phyloP scores from a whole-genome alignment of 108 stramenopile species.

The Pseudonitzschia multiseries region DNA sequence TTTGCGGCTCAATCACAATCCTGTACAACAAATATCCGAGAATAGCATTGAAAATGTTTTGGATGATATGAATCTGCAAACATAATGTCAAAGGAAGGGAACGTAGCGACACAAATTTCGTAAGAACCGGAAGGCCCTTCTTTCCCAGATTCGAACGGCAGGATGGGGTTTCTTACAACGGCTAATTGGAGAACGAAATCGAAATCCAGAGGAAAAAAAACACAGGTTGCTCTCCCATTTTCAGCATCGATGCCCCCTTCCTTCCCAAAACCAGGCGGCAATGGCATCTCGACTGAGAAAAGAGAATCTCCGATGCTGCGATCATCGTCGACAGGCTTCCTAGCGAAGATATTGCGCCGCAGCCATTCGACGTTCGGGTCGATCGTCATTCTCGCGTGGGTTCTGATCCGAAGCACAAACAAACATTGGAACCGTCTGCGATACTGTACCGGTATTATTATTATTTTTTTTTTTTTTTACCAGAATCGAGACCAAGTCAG shows the following conservation, averaged over 20 bases:
- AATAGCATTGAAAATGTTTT: slow-evolving; percentile 13
- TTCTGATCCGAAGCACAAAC: too few species aligned
- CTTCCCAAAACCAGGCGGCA: background rate
- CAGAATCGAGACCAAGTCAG: too few species aligned
- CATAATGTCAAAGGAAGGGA: background rate
- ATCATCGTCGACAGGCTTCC: background rate
- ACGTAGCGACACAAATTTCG: background rate
- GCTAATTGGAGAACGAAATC: background rate
- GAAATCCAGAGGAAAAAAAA: background rate
- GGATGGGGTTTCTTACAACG: background rate
- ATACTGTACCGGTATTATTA: too few species aligned
- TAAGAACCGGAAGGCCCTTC: background rate
- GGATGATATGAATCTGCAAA: background rate
- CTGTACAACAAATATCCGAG: background rate
- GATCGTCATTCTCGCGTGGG: background rate
- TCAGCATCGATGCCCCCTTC: background rate
- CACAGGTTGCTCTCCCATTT: background rate
- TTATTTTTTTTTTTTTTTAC: too few species aligned
- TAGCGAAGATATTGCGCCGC: background rate
- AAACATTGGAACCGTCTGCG: too few species aligned
- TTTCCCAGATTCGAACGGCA: background rate
- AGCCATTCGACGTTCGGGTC: background rate
- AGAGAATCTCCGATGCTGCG: background rate
- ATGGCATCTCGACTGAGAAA: slow-evolving; percentile 7
- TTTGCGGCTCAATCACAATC: background rate